Base-by-base conservation (phyloP, 2,329 filamentous ascomycete species). In the Xylariaceae sp. region DNA sequence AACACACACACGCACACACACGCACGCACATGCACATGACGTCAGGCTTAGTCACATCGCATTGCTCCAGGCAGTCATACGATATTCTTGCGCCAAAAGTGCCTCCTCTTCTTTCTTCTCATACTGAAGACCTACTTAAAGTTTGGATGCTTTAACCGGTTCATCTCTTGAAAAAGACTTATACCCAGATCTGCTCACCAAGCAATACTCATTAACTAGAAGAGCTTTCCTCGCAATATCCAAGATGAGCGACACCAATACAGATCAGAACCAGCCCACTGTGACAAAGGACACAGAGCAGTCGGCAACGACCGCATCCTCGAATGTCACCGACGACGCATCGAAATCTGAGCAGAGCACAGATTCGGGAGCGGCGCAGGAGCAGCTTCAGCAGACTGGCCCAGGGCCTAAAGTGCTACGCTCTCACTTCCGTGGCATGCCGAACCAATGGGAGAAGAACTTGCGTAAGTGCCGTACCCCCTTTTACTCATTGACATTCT, bases 381-480 rank as follows among this genome's bases (percentile, higher is more conserved):
- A 47, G n/a, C 33, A 50, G 24, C 39, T n/a, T 11, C 50, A 56
- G 23, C 45, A 56, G 46, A 51, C 41, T 4, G 52, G 33, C 24
- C 33, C 57, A 24, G 50, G 56, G 2, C 55, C 55, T 2, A 62
- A 52, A 35, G 56, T 60, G 24, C 54, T 66, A 16, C 62, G 50
- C 27, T 64, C 63, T 4, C 64, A 67, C 41, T 67, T 44, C 50
- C 59, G 46, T 16, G 64, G 64, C 39, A 66, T 67, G 64, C 64
- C 64, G 39, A 62, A 50, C 4, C 59, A 67, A 35, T 67, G 64
- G 64, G 64, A 65, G 55, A 67, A 67, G 60, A 67, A 67, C 51
- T 53, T 20, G 35, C 49, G 63, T 64, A 37, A 50, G 58, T 45
- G 21, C n/a, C n/a, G 6, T 36, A 27, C 10, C 11, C 13, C 3